These are phyloP conservation scores for Trichomonas vaginalis DNA, from an alignment of 208 protist species.

Conservation along the genomic window DNA sequence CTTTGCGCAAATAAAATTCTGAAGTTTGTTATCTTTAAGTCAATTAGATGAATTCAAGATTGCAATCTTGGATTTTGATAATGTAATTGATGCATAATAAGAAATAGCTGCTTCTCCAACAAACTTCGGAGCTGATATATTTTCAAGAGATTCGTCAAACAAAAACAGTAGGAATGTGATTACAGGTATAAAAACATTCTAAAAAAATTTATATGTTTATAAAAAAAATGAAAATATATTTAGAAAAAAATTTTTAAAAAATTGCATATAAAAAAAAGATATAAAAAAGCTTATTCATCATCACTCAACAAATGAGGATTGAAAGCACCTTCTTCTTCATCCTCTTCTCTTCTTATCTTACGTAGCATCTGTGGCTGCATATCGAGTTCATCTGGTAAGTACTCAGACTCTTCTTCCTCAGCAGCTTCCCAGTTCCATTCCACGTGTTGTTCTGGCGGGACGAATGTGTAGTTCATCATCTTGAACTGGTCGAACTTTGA, in stretches of 20 bases:
- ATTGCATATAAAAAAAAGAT: neutral
- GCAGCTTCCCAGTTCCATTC: neutral
- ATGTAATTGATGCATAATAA: neutral
- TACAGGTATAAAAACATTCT: too few relatives aligned
- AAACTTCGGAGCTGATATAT: neutral
- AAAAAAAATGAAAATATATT: neutral
- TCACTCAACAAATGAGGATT: neutral
- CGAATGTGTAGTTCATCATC: neutral
- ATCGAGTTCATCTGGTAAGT: neutral
- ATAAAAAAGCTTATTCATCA: neutral
- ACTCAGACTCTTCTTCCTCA: neutral
- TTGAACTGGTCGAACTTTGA: neutral
- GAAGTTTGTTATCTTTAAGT: neutral
- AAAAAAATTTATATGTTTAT: too few relatives aligned
- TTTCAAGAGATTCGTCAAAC: neutral
- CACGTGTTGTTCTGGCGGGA: neutral
- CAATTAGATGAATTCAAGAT: neutral
- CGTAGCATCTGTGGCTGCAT: neutral
- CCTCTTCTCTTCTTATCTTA: neutral
- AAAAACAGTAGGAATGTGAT: neutral
- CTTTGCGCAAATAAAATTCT: neutral
- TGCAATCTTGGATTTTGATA: neutral
- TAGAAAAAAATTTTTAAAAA: neutral
- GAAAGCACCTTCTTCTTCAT: neutral
- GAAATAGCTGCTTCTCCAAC: neutral